A percentile compares a stretch with the other conserved stretches of the same genome.
phyloP scores from a whole-genome alignment of 1,284 basidiomycete genomes.

The Ganoderma multipileum region DNA sequence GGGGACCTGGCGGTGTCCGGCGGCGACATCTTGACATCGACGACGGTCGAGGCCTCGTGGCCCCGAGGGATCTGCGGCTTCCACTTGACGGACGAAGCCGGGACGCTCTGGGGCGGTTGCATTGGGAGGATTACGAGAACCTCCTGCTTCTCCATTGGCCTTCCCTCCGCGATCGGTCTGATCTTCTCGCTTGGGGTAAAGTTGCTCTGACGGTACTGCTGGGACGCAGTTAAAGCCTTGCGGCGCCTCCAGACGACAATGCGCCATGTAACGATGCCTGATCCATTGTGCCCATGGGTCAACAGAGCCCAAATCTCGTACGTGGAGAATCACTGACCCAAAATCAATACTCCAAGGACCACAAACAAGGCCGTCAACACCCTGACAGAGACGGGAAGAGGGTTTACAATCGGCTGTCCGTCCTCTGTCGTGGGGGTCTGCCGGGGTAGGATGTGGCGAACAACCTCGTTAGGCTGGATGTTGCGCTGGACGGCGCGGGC shows the following conservation, averaged over 20 bases:
- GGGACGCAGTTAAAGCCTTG: conserved; percentile 25
- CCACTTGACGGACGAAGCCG: conserved; percentile 25
- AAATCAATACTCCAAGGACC: conserved; percentile 39
- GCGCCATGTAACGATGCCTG: conserved; percentile 42
- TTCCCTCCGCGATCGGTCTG: conserved; percentile 27
- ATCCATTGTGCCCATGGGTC: not conserved
- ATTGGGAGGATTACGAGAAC: conserved; percentile 31
- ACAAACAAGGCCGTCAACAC: conserved; percentile 42
- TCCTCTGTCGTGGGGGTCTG: conserved; percentile 21
- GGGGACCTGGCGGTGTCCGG: conserved; percentile 24
- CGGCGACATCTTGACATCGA: conserved; percentile 25
- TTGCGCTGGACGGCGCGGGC: conserved; percentile 29
- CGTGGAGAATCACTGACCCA: conserved; percentile 36
- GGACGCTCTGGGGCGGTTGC: conserved; percentile 27
- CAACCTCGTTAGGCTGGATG: conserved; percentile 16
- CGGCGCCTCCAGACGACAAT: conserved; percentile 38
- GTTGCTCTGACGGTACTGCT: conserved; percentile 31
- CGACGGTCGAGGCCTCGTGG: conserved; percentile 16
- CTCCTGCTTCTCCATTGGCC: conserved; percentile 32
- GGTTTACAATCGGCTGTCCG: conserved; percentile 27
- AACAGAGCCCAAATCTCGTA: not conserved
- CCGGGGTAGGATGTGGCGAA: conserved; percentile 22
- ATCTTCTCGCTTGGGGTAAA: conserved; percentile 33
- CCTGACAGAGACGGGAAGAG: conserved; percentile 39
- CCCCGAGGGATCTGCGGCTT: conserved; percentile 25